These are phyloP conservation scores for Penicillium riverlandense DNA, from an alignment of 495 filamentous ascomycete genomes.

Conservation along the genomic window DNA sequence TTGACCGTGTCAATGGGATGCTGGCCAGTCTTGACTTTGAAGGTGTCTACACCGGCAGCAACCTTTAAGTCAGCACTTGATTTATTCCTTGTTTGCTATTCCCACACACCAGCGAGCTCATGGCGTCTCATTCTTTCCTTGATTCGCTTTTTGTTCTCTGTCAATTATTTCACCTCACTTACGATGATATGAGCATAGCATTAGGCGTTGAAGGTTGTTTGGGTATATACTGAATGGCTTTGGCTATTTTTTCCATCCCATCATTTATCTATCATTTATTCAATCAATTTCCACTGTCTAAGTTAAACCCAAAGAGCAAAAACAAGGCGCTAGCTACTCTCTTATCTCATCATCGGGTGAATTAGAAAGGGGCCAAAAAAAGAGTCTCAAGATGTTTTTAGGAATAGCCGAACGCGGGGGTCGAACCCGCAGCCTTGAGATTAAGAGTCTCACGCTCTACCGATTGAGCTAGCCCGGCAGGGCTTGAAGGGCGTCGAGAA, in stretches of 20 bases:
- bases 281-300: background rate
- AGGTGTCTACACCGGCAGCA: slow-evolving; percentile 36
- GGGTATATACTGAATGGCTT: slow-evolving; percentile 6
- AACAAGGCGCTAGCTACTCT: no score
- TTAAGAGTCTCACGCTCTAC: slow-evolving; percentile 58
- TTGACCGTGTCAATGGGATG: slow-evolving; percentile 56
- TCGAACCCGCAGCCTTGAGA: slow-evolving; percentile 54
- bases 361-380: slow-evolving; percentile 4
- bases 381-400: slow-evolving; percentile 7
- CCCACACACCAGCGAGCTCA: slow-evolving; percentile 4
- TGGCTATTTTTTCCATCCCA: background rate
- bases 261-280: background rate
- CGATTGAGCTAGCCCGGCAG: slow-evolving; percentile 50
- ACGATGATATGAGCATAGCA: slow-evolving; percentile 21
- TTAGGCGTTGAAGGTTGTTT: slow-evolving; percentile 15
- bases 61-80: slow-evolving; percentile 12
- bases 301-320: background rate
- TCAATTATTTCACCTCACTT: slow-evolving; percentile 1
- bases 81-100: background rate
- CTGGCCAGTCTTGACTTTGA: slow-evolving; percentile 45
- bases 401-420: slow-evolving; percentile 48
- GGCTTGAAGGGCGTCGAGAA: background rate
- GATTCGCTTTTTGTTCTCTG: background rate
- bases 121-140: background rate
- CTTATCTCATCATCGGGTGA: no score